These are phyloP conservation scores for Plantago elongata DNA, from an alignment of 257 asterid genomes.

Conservation along the genomic window DNA sequence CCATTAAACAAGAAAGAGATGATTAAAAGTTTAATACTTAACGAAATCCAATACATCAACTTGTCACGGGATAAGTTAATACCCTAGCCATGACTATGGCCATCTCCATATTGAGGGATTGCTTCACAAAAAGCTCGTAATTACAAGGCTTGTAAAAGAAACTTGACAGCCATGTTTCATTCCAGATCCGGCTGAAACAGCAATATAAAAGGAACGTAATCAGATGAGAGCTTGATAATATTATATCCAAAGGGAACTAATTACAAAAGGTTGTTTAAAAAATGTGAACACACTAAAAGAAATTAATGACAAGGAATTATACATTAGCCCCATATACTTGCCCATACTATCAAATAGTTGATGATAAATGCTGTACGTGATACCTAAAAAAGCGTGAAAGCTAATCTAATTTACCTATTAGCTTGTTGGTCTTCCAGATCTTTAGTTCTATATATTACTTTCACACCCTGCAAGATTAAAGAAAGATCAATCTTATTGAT, in stretches of 20 bases:
- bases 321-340: conserved; percentile 1
- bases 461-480: conserved; percentile 64
- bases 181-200: conserved; percentile 89
- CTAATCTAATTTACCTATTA: conserved; percentile 49
- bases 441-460: conserved; percentile 84
- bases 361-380: conserved; percentile 7
- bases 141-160: conserved; percentile 97
- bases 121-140: conserved; percentile 96
- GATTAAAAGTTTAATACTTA: conserved; percentile 8
- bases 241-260: background rate
- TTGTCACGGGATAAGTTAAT: conserved; percentile 25
- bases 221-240: too few species aligned
- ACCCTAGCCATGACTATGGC: conserved; percentile 97
- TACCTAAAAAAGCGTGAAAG: conserved; percentile 14
- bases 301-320: conserved; percentile 1
- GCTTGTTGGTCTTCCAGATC: conserved; percentile 96
- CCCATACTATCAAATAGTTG: conserved; percentile 9
- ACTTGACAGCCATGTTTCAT: conserved; percentile 91
- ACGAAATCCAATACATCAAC: background rate
- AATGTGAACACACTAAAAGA: background rate
- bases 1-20: conserved; percentile 10
- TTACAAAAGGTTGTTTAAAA: conserved; percentile 10
- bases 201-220: conserved; percentile 22
- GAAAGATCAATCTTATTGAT: conserved; percentile 10
- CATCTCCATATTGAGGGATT: conserved; percentile 95